Percentiles rank a stretch among this genome's conserved stretches.
Conservation (phyloP, 208 protist species). For the Acanthamoeba rhysodes region DNA sequence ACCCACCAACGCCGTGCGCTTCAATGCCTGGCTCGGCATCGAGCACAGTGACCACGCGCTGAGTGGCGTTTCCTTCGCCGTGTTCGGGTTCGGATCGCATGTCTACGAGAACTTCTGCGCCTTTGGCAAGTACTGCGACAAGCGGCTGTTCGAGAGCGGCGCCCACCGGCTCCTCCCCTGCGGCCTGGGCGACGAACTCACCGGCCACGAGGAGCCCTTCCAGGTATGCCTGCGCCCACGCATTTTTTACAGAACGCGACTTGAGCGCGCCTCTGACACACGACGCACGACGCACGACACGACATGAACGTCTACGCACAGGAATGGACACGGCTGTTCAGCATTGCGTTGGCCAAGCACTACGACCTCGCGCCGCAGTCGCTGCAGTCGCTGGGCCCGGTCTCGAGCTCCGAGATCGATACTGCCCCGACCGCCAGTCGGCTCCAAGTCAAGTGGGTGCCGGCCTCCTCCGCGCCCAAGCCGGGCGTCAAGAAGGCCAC, state of each 20-base stretch:
- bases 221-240: neutral
- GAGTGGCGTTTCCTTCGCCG: neutral
- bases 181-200: constrained; percentile 23
- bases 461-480: neutral
- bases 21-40: constrained; percentile 8
- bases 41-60: neutral
- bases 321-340: neutral
- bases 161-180: neutral
- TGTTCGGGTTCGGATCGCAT: constrained; percentile 34
- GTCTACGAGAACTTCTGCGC: constrained; percentile 50
- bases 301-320: neutral
- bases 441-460: neutral
- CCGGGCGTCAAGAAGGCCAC: neutral
- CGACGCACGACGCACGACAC: neutral
- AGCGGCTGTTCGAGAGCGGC: constrained; percentile 3
- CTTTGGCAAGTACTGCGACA: constrained; percentile 3
- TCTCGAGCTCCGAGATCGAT: neutral
- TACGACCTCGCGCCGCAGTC: constrained; percentile 1
- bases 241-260: too few relatives aligned
- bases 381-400: neutral
- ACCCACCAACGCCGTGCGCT: constrained; percentile 49
- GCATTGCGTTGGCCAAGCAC: neutral
- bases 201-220: constrained; percentile 36
- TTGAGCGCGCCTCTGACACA: neutral
- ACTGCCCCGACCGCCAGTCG: neutral